Conservation (phyloP, 164 flowering plant species). For the Vitis riparia region DNA sequence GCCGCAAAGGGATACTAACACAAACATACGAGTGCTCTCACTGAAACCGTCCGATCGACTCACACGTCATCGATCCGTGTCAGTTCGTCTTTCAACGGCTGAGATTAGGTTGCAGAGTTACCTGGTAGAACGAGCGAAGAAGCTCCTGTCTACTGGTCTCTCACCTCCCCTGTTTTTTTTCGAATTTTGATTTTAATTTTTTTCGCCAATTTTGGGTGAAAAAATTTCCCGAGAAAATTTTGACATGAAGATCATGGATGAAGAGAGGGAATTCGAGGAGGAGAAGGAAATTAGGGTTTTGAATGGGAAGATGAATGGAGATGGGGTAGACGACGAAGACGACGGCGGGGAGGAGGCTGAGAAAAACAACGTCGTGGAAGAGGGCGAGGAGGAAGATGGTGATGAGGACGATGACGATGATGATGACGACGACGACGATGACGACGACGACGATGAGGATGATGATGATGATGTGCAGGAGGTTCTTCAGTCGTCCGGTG, state of each 20-base stretch:
- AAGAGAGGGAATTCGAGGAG: slow-evolving; percentile 16
- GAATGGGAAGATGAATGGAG: slow-evolving; percentile 24
- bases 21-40: slow-evolving; percentile 10
- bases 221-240: slow-evolving; percentile 11
- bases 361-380: slow-evolving; percentile 19
- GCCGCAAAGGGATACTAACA: slow-evolving; percentile 23
- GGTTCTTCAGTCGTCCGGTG: slow-evolving; percentile 21
- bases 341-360: slow-evolving; percentile 6
- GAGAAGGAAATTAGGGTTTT: slow-evolving; percentile 30
- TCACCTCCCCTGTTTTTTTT: slow-evolving; percentile 14
- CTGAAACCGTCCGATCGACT: slow-evolving; percentile 29
- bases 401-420: slow-evolving; percentile 29
- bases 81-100: slow-evolving; percentile 29
- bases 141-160: slow-evolving; percentile 20
- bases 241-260: slow-evolving; percentile 18
- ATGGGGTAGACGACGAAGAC: background rate
- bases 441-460: slow-evolving; percentile 12
- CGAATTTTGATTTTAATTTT: slow-evolving; percentile 8
- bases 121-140: slow-evolving; percentile 36
- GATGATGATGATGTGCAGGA: slow-evolving; percentile 39
- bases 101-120: slow-evolving; percentile 39
- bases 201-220: background rate
- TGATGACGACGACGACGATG: slow-evolving; percentile 19
- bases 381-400: slow-evolving; percentile 22
- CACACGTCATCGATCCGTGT: slow-evolving; percentile 57